Percentiles rank a stretch among this genome's conserved stretches.
These are phyloP conservation scores for Phytophthora citricola DNA, from an alignment of 352 stramenopile genomes.

Conservation along the genomic window DNA sequence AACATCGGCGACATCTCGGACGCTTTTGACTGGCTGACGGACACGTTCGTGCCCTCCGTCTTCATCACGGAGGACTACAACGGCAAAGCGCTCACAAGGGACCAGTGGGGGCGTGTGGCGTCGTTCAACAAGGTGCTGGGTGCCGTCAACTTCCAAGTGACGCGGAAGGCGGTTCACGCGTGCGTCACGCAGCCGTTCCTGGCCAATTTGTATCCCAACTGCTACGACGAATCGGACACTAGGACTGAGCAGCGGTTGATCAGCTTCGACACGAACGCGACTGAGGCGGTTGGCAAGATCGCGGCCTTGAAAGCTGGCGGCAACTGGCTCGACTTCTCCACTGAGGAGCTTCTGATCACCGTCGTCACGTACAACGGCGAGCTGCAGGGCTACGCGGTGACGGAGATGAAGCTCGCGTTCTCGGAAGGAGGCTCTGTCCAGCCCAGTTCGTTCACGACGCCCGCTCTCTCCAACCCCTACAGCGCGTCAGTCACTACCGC, in stretches of 20 bases:
- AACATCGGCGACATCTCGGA: constrained; percentile 50
- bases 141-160: constrained; percentile 41
- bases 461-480: constrained; percentile 47
- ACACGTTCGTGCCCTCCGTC: constrained; percentile 47
- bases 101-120: constrained; percentile 27
- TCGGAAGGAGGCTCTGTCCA: constrained; percentile 43
- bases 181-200: constrained; percentile 46
- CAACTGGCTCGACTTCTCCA: constrained; percentile 50
- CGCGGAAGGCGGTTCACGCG: constrained; percentile 16
- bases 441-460: constrained; percentile 38
- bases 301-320: constrained; percentile 33
- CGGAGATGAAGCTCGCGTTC: constrained; percentile 45
- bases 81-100: constrained; percentile 37
- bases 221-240: constrained; percentile 44
- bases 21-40: constrained; percentile 51
- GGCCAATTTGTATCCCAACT: constrained; percentile 47
- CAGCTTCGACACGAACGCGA: constrained; percentile 54
- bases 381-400: constrained; percentile 51
- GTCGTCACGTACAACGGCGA: constrained; percentile 67
- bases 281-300: constrained; percentile 32
- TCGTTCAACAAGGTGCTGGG: constrained; percentile 32
- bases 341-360: constrained; percentile 47
- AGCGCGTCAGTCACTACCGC: constrained; percentile 17
- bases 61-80: constrained; percentile 68
- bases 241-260: constrained; percentile 38